Evolutionary conservation across 371 early-diverging fungal genomes (phyloP).

Genomic region (Circinella umbellata): DNA sequence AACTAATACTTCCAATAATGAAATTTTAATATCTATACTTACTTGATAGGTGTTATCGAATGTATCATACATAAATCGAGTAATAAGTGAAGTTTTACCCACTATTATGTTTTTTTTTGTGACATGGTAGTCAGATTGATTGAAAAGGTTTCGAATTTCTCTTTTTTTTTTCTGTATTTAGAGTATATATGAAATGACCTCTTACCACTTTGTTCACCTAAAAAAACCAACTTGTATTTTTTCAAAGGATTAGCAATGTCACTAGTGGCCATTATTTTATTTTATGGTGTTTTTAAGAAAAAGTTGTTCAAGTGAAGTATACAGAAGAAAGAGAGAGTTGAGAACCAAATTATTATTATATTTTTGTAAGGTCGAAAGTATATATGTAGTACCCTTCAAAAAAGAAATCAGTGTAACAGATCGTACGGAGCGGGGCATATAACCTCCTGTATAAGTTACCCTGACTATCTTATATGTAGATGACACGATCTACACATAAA

Average conservation of each 20-base stretch:
- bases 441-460: no score
- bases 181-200: not conserved
- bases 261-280: constrained; percentile 29
- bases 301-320: not conserved
- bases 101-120: constrained; percentile 55
- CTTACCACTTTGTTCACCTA: constrained; percentile 96
- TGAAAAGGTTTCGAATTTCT: no score
- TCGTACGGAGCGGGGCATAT: no score
- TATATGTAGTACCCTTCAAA: no score
- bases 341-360: no score
- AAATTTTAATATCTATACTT: constrained; percentile 11
- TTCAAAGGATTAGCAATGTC: constrained; percentile 68
- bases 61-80: constrained; percentile 99
- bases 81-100: constrained; percentile 99
- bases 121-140: not conserved
- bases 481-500: no score
- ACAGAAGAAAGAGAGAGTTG: not conserved
- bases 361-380: no score
- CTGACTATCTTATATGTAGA: no score
- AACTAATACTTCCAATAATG: no score
- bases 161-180: no score
- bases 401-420: no score
- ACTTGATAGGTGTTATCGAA: constrained; percentile 98
- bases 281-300: no score
- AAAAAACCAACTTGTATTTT: constrained; percentile 92